Evolutionary conservation across 1,139 yeast species (phyloP), one percentile per base, ranked within the genome.

Genomic region (Pichia sp.): DNA sequence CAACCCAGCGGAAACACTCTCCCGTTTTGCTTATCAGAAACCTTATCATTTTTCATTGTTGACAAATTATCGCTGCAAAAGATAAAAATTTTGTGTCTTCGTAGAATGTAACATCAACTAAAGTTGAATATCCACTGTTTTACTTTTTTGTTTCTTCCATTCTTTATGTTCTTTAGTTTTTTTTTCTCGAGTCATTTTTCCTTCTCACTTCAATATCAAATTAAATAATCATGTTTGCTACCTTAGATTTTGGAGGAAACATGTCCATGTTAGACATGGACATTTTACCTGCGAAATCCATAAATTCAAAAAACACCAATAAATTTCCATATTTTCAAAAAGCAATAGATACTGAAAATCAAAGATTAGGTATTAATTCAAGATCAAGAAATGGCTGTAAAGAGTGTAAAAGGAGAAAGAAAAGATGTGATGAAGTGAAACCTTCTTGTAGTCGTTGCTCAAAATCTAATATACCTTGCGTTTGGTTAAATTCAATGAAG

Each of bases 361-460:
- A 44, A 28, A 45, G 55, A n/a, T 34, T 53, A 11, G 60, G 59
- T 4, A 54, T 48, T 5, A 42, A 34, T 7, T 33, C 51, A 8
- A 48, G 62, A 43, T 59, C 60, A 8, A 52, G 59, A 38, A 38
- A 43, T 28, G 64, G 63, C 5, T 62, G 66, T 48, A 41, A 49
- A 11, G 61, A 53, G 28, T 62, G 66, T 50, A 58, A 58, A 47
- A 55, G 57, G 47, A 52, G 56, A 45, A 62, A 60, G 56, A 58
- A 61, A 44, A 58, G 60, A 25, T 64, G 67, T 47, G 60, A 62
- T 45, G 66, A 64, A 18, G 51, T 48, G 10, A 57, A 45, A 29
- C 67, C 67, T 3, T 42, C 43, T 10, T 63, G 67, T 49, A 47
- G 55, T 0, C 53, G 56, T 13, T 64, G 67, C 46, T 41, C 49